Evolutionary conservation across 257 asterid genomes (phyloP), one percentile per base, ranked within the genome.

Genomic region (Solanum neorickii): DNA sequence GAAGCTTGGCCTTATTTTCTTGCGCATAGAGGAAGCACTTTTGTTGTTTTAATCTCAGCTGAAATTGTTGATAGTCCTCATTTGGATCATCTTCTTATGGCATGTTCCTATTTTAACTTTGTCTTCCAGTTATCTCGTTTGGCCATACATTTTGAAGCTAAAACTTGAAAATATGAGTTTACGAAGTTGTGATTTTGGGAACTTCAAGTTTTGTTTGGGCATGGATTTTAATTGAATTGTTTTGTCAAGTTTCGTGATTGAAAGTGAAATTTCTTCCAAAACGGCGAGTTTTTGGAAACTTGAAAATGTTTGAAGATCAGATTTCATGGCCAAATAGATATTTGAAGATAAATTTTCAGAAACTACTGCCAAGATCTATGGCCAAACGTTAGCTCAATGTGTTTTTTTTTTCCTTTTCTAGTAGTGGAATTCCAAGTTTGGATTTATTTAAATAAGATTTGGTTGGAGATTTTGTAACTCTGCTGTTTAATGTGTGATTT

Each of bases 11-110:
- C 99, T 14, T 97, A 97, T 89, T 93, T 96, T 88, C 92, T 87
- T 82, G 98, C 99, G 16, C 98, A 95, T 90, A 92, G 99, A 72
- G 99, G 99, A 83, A 96, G 99, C 90, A 94, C 96, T 82, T 97
- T 97, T 73, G 99, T 97, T 84, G 93, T 96, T 49, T 70, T 97
- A 76, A 89, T 96, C 60, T 96, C 99, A 18, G 96, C 98, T 83
- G 98, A 95, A 91, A 92, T 94, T 90, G 89, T 95, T 65, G 98
- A 96, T 90, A 89, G 68, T 88, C 90, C 92, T 84, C 90, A 94
- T 88, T 92, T 97, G 93, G 98, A 94, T 88, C 94, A 86, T 86
- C 91, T 94, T 91, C 98, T 97, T 87, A 95, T 92, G 99, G 99
- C 93, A 94, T 66, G 95, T 91, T 44, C n/a, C 68, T 46, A 56